Conservation (phyloP, 495 filamentous ascomycete genomes). For the Penicillium canescens region DNA sequence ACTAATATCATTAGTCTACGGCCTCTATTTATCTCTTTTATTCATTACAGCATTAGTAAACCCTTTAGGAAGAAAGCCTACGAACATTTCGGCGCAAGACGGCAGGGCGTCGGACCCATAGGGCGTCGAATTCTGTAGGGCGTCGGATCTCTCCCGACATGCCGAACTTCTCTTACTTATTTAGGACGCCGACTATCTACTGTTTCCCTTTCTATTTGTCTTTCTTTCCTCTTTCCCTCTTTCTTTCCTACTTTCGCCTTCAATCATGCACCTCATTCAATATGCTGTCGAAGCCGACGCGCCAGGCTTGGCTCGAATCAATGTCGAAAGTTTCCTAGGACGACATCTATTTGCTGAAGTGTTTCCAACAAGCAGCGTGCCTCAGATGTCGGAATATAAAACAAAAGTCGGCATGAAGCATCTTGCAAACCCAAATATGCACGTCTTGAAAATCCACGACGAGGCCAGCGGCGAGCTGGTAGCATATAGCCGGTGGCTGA, state of each 20-base stretch:
- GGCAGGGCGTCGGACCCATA: no score
- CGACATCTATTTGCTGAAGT: conserved; percentile 8
- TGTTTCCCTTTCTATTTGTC: not conserved
- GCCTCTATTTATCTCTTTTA: no score
- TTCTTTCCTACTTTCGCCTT: not conserved
- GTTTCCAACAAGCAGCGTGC: conserved; percentile 16
- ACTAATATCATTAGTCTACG: no score
- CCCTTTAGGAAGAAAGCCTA: no score
- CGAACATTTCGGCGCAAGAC: no score
- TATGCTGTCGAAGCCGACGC: conserved; percentile 25
- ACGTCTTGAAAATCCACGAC: conserved; percentile 24
- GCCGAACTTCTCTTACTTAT: no score
- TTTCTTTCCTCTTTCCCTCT: not conserved
- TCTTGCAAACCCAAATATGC: conserved; percentile 22
- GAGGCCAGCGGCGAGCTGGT: conserved; percentile 13
- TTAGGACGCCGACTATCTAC: no score
- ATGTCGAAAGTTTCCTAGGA: conserved; percentile 20
- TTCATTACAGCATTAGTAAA: no score
- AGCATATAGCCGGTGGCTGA: conserved; percentile 23
- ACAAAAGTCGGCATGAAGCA: conserved; percentile 23
- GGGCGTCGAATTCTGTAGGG: no score
- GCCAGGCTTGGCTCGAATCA: conserved; percentile 20
- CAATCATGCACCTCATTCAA: conserved; percentile 9
- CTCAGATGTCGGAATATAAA: conserved; percentile 17
- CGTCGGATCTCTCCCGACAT: no score